These are phyloP conservation scores for Elsinoe batatas DNA, from an alignment of 2,329 filamentous ascomycete genomes.

Conservation along the genomic window DNA sequence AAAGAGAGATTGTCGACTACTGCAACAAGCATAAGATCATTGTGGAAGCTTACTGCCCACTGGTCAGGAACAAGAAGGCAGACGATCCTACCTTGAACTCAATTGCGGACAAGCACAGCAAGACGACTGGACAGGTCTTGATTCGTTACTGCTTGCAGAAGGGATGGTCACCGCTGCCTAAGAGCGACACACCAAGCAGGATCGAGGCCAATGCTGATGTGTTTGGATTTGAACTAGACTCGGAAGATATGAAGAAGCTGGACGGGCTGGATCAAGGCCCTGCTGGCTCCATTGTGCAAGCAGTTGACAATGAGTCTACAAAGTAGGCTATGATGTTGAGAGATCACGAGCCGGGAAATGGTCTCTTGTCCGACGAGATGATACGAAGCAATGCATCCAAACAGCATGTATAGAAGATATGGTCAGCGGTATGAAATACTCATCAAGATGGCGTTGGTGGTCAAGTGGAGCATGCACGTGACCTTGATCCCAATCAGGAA, in stretches of 20 bases:
- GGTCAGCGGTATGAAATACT: background rate
- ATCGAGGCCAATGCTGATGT: conserved; percentile 58
- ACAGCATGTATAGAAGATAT: background rate
- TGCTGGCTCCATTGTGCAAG: conserved; percentile 25
- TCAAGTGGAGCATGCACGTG: background rate
- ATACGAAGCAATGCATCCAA: background rate
- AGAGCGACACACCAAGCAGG: conserved; percentile 58
- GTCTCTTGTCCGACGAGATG: background rate
- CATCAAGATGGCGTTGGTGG: background rate
- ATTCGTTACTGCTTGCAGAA: conserved; percentile 77
- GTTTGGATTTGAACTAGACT: conserved; percentile 49
- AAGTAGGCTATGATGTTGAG: background rate
- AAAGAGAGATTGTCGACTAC: conserved; percentile 49
- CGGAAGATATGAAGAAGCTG: conserved; percentile 48
- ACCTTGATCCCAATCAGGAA: background rate
- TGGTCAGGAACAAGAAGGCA: conserved; percentile 61
- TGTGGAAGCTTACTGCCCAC: conserved; percentile 55
- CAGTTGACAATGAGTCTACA: conserved; percentile 22
- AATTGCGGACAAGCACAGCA: conserved; percentile 62
- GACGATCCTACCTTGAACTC: conserved; percentile 55
- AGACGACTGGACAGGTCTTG: conserved; percentile 66
- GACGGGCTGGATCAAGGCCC: conserved; percentile 38
- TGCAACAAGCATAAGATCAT: conserved; percentile 50
- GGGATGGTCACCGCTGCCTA: conserved; percentile 58
- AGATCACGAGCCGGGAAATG: background rate